Conservation (phyloP, 1,139 yeast species). For the Candida albicans region DNA sequence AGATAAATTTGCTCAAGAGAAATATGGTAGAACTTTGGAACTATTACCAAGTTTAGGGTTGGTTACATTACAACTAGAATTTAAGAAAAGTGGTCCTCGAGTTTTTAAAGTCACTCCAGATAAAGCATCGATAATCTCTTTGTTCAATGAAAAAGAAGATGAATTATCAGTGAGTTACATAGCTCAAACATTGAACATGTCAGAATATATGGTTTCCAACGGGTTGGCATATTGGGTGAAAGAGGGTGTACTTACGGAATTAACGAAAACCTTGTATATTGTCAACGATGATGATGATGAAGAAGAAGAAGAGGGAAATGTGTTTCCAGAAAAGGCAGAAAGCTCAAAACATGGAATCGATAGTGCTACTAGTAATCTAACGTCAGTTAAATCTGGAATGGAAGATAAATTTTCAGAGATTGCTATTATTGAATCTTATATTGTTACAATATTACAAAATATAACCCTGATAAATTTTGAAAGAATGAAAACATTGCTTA, state of each 20-base stretch:
- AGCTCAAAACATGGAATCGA: too few species aligned
- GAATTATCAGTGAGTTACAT: slow-evolving; percentile 29
- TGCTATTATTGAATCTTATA: slow-evolving; percentile 8
- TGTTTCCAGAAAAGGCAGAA: too few species aligned
- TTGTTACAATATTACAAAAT: slow-evolving; percentile 11
- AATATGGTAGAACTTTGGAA: slow-evolving; percentile 59
- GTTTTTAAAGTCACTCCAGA: slow-evolving; percentile 61
- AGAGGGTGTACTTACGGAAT: slow-evolving; percentile 44
- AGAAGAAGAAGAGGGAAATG: background rate
- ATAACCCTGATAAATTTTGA: slow-evolving; percentile 10
- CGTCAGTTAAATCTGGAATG: background rate
- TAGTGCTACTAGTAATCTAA: background rate
- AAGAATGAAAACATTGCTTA: slow-evolving; percentile 15
- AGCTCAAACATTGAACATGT: slow-evolving; percentile 32
- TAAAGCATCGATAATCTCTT: slow-evolving; percentile 62
- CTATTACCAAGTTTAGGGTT: slow-evolving; percentile 62
- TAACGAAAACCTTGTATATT: slow-evolving; percentile 28
- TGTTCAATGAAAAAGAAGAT: slow-evolving; percentile 45
- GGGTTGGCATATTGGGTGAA: slow-evolving; percentile 59
- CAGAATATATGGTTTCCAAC: slow-evolving; percentile 35
- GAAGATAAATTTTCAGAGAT: slow-evolving; percentile 7
- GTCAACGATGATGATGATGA: slow-evolving; percentile 19
- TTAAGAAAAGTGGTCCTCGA: slow-evolving; percentile 39
- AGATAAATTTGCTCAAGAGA: slow-evolving; percentile 37
- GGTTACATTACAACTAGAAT: slow-evolving; percentile 58